Evolutionary conservation across 352 stramenopile species (phyloP).

Genomic region (Phytopythium aichiense): DNA sequence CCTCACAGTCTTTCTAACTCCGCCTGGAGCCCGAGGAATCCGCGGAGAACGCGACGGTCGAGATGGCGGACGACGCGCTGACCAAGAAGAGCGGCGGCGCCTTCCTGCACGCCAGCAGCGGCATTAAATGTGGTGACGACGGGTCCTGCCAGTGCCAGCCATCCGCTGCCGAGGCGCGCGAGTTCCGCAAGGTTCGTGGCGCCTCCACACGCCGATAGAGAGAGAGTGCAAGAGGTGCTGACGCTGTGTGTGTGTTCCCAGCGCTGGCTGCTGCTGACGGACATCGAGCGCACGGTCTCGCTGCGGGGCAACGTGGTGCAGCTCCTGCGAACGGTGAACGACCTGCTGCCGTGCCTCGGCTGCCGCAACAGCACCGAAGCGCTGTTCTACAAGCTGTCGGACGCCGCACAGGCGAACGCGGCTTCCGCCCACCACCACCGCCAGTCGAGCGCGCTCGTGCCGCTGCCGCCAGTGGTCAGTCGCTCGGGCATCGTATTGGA

Average conservation of each 20-base stretch:
- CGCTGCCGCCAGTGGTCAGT: constrained; percentile 39
- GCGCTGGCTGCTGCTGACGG: constrained; percentile 78
- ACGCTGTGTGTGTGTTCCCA: constrained; percentile 11
- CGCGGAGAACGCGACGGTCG: neutral
- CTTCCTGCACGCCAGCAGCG: constrained; percentile 7
- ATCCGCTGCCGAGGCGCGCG: constrained; percentile 61
- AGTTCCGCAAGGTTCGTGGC: constrained; percentile 71
- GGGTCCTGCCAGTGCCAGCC: constrained; percentile 56
- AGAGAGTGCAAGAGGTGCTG: constrained; percentile 7
- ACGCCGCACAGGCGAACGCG: constrained; percentile 19
- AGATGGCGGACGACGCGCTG: constrained; percentile 1
- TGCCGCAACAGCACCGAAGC: constrained; percentile 77
- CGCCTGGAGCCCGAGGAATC: neutral
- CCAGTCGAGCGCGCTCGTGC: neutral
- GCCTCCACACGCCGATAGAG: neutral
- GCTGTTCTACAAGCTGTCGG: constrained; percentile 68
- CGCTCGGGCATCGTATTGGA: constrained; percentile 53
- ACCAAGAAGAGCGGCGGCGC: constrained; percentile 4
- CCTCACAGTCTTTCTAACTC: neutral
- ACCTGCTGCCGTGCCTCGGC: constrained; percentile 69
- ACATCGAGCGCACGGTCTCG: constrained; percentile 63
- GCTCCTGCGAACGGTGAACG: constrained; percentile 67
- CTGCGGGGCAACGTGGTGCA: constrained; percentile 59
- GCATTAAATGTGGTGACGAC: constrained; percentile 14
- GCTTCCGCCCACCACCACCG: constrained; percentile 7